These are phyloP conservation scores for Xerocomellus dryophilus DNA, from an alignment of 768 basidiomycete species.

Conservation along the genomic window DNA sequence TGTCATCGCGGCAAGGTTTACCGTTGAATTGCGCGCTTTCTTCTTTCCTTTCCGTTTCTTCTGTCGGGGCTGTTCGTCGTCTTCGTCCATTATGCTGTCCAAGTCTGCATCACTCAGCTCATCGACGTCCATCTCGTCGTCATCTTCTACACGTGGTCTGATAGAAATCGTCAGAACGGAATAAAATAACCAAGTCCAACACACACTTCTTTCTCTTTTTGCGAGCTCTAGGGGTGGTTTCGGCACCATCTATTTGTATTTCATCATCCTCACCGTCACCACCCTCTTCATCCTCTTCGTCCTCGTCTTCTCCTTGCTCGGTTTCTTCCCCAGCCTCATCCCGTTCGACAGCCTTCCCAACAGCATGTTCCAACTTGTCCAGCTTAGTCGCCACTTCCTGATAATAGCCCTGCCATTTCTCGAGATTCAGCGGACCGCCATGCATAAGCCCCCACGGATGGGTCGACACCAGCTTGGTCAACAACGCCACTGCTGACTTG, in stretches of 20 bases:
- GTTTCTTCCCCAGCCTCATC: conserved; percentile 37
- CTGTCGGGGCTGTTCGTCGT: conserved; percentile 30
- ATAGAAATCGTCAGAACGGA: conserved; percentile 8
- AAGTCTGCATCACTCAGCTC: conserved; percentile 36
- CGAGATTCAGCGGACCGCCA: conserved; percentile 73
- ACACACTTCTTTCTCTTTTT: conserved; percentile 33
- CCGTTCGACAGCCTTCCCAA: conserved; percentile 62
- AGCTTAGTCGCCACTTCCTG: conserved; percentile 59
- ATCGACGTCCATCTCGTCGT: conserved; percentile 61
- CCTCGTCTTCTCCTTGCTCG: conserved; percentile 31
- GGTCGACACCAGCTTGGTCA: conserved; percentile 73
- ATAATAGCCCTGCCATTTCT: conserved; percentile 75
- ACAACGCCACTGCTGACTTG: conserved; percentile 72
- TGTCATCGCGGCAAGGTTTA: conserved; percentile 66
- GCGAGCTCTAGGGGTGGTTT: conserved; percentile 27
- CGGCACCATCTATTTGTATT: conserved; percentile 25
- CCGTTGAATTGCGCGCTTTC: conserved; percentile 62
- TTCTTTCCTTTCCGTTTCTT: conserved; percentile 46
- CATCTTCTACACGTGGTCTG: conserved; percentile 28
- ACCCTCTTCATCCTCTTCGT: conserved; percentile 33
- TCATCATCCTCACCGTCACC: conserved; percentile 33
- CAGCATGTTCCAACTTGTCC: conserved; percentile 60
- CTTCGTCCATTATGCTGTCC: conserved; percentile 39
- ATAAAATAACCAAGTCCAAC: neutral
- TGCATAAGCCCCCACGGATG: conserved; percentile 87